Base-by-base conservation (phyloP, 306 rosid species). In the Dryas alaskensis region DNA sequence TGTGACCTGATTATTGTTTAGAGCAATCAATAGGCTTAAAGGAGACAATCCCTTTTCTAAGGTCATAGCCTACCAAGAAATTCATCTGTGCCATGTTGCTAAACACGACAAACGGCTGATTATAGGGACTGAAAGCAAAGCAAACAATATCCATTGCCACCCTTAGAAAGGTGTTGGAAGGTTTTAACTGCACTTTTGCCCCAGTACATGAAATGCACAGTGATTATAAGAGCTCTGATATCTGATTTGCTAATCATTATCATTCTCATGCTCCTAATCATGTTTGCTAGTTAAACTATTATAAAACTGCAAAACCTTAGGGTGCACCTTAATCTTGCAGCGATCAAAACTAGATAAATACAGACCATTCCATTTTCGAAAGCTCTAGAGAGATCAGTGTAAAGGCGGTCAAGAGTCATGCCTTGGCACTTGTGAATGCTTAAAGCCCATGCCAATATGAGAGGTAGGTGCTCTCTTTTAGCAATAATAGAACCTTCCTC, bases 401-500 rank as follows among this genome's bases (percentile, higher is more conserved):
- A 57, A 74, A 81, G 76, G 52, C 62, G 71, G 43, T 87, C 87
- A 39, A 87, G 77, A 72, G 87, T 85, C 92, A 82, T 82, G 19
- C 90, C 89, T 53, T 85, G 95, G 70, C 90, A 81, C 85, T 87
- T 87, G 78, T 82, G 92, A 69, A 87, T 85, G 72, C 90, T 85
- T 63, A 76, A 22, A 65, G 92, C 80, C 90, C 87, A 89, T 37
- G 96, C 85, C 67, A 82, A 51, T 51, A 54, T 70, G 54, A 89
- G 85, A 19, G 90, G 92, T 40, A 89, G 59, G 82, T 89, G 90
- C 80, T 65, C 72, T 70, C 92, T 76, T 16, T 19, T 0, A 67
- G 88, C 90, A 76, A 85, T 79, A 65, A 76, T 73, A 40, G 40
- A 8, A 47, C 77, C 69, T 51, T 86, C 86, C 62, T 79, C 74